Conservation (phyloP, 2,329 filamentous ascomycete species). For the Aspergillus persii region DNA sequence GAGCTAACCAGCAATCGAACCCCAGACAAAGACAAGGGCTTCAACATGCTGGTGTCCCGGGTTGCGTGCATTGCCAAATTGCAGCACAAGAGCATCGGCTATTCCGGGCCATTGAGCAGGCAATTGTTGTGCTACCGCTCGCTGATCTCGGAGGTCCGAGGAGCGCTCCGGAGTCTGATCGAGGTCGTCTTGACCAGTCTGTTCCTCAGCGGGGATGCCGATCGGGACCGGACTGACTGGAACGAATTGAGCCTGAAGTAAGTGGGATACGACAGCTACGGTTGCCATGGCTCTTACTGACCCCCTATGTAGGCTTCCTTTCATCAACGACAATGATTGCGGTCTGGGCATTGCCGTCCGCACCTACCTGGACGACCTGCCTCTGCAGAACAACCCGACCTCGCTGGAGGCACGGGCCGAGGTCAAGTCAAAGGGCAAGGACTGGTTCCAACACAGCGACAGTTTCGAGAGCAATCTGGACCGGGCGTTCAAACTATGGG, state of each 20-base stretch:
- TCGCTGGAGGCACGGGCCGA: constrained; percentile 49
- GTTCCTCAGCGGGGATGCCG: constrained; percentile 75
- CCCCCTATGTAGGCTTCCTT: constrained; percentile 36
- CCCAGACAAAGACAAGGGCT: constrained; percentile 70
- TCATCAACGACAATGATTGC: constrained; percentile 46
- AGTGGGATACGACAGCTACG: constrained; percentile 22
- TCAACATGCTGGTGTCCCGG: constrained; percentile 79
- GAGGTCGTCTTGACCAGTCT: constrained; percentile 79
- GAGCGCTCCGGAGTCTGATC: constrained; percentile 74
- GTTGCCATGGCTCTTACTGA: constrained; percentile 7
- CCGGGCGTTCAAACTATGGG: constrained; percentile 63
- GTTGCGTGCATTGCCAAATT: constrained; percentile 80
- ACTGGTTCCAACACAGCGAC: constrained; percentile 61
- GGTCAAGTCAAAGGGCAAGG: constrained; percentile 52
- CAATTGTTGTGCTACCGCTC: constrained; percentile 85
- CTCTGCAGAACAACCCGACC: constrained; percentile 55
- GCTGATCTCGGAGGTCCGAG: constrained; percentile 74
- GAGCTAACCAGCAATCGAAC: constrained; percentile 30
- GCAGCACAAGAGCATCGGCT: constrained; percentile 80
- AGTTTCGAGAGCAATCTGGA: constrained; percentile 59
- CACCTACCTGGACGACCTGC: constrained; percentile 53
- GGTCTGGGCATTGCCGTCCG: constrained; percentile 49
- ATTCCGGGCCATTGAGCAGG: constrained; percentile 90
- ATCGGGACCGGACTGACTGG: constrained; percentile 66
- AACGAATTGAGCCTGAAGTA: constrained; percentile 71